Evolutionary conservation across 257 asterid genomes (phyloP), one percentile per base, ranked within the genome.

Genomic region (Salvia rosmarinus): DNA sequence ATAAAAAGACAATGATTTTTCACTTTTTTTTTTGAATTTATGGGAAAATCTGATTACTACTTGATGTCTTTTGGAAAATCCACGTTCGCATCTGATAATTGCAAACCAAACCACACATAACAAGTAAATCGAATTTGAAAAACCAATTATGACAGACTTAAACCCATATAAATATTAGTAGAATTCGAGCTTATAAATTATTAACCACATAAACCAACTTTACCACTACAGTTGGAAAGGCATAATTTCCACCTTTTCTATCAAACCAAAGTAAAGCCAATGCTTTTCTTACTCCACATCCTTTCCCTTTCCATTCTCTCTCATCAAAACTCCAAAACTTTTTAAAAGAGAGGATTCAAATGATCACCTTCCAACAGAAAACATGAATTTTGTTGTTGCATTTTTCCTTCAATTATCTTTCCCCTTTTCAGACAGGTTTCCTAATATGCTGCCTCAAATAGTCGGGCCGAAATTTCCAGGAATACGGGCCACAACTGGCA

Each of bases 401-500:
- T 6, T 51, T 42, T 40, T 19, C 25, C 39, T 21, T 44, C 30
- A 13, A 10, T 30, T 23, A 6, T 46, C 3, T 47, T 61, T 19
- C 12, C 46, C 58, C 14, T 43, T 60, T 58, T 39, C 28, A 54
- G 65, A 11, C 25, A 7, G 2, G 17, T 46, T 59, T 14, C 47
- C 57, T 3, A 34, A n/a, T 37, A 58, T 64, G 13, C 21, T 5
- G 32, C 2, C 20, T 40, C 39, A 62, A 12, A 47, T 34, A 10
- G 12, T 52, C 64, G 62, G 82, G 75, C 75, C 60, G 4, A 23
- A 21, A 13, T 30, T 5, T 35, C 56, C 16, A 5, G 8, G 3
- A 16, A 58, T 60, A 52, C 52, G 78, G 81, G 75, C 78, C 72
- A 72, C 39, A 58, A 62, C 5, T 60, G 9, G 59, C 10, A 39